Conservation (phyloP, 2,329 filamentous ascomycete genomes). For the Diplodia sapinea region DNA sequence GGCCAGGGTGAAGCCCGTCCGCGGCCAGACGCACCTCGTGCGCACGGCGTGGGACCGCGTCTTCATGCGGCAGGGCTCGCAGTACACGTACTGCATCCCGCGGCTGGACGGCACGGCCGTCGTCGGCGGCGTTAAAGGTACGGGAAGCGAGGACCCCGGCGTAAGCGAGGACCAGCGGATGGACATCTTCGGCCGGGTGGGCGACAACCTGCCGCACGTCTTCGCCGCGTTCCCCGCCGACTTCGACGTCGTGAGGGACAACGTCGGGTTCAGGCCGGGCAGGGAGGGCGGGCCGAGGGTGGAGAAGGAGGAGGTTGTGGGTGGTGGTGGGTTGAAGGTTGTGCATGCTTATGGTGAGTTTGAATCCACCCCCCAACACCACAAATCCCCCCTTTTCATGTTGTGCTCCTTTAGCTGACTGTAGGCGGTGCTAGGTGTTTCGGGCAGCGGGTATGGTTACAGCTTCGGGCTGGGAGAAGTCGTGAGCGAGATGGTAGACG, state of each 20-base stretch:
- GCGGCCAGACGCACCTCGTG: slow-evolving; percentile 38
- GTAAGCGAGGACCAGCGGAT: slow-evolving; percentile 31
- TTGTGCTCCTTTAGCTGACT: not conserved
- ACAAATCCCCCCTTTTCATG: too few relatives aligned
- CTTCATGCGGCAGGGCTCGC: slow-evolving; percentile 37
- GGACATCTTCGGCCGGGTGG: slow-evolving; percentile 36
- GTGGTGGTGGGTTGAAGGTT: slow-evolving; percentile 38
- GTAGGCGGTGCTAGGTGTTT: slow-evolving; percentile 19
- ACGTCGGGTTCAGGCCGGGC: slow-evolving; percentile 38
- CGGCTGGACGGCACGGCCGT: slow-evolving; percentile 38
- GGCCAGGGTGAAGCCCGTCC: slow-evolving; percentile 34
- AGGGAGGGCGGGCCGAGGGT: slow-evolving; percentile 37
- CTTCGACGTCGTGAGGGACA: slow-evolving; percentile 38
- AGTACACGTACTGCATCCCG: slow-evolving; percentile 39
- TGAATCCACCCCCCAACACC: too few relatives aligned
- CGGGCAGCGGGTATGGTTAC: slow-evolving; percentile 40
- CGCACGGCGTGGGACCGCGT: slow-evolving; percentile 36
- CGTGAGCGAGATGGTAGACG: slow-evolving; percentile 32
- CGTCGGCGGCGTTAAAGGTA: slow-evolving; percentile 38
- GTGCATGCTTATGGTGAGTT: slow-evolving; percentile 41
- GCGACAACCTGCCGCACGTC: slow-evolving; percentile 35
- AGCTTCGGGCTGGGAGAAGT: slow-evolving; percentile 38
- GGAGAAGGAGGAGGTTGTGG: slow-evolving; percentile 39
- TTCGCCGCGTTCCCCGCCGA: slow-evolving; percentile 34
- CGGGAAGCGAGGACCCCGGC: slow-evolving; percentile 28